A percentile compares a stretch with the other conserved stretches of the same genome.
Conservation (phyloP, 805 yeast genomes). For the Yarrowia keelungensis region DNA sequence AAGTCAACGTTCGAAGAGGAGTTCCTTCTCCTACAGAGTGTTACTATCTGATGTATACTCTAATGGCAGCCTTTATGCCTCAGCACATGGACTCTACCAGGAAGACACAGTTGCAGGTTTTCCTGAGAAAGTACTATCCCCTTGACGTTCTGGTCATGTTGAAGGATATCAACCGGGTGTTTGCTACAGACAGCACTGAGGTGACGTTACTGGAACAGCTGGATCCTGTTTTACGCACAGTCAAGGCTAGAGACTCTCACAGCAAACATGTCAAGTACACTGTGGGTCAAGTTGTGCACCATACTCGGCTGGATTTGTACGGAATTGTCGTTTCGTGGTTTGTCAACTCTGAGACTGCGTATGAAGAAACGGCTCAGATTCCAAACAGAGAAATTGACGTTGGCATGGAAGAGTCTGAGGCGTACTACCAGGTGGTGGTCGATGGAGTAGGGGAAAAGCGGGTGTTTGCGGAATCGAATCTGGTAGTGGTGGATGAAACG, state of each 20-base stretch:
- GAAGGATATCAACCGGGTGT: constrained; percentile 28
- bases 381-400: constrained; percentile 29
- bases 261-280: constrained; percentile 3
- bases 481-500: not conserved
- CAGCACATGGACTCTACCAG: constrained; percentile 12
- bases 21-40: constrained; percentile 31
- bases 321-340: constrained; percentile 29
- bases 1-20: constrained; percentile 23
- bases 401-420: constrained; percentile 27
- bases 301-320: constrained; percentile 5
- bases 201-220: constrained; percentile 13
- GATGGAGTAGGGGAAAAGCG: constrained; percentile 33
- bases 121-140: constrained; percentile 20
- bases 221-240: constrained; percentile 2
- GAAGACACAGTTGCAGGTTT: constrained; percentile 16
- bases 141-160: constrained; percentile 32
- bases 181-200: constrained; percentile 1
- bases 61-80: constrained; percentile 30
- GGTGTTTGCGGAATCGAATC: constrained; percentile 30
- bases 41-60: constrained; percentile 26
- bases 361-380: constrained; percentile 28
- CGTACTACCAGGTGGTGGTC: constrained; percentile 32
- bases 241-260: not conserved
- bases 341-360: constrained; percentile 21
- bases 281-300: constrained; percentile 19